phyloP scores from a whole-genome alignment of 441 rosid genomes.

The Syzygium syzygioides region DNA sequence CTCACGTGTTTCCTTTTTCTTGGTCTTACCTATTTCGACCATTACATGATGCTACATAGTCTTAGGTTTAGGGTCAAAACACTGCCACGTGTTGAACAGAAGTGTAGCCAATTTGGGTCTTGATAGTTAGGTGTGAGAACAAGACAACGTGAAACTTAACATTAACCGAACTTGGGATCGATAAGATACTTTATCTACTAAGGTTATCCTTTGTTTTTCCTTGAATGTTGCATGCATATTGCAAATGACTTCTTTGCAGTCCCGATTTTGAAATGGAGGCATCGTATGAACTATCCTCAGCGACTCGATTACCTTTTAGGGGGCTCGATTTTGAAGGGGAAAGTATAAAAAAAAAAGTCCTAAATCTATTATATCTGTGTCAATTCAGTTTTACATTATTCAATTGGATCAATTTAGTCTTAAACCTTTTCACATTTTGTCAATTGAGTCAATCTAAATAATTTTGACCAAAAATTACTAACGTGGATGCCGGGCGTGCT shows the following conservation, averaged over 20 bases:
- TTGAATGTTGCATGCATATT: neutral
- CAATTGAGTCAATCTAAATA: too few species aligned
- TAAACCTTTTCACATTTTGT: too few species aligned
- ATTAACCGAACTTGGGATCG: neutral
- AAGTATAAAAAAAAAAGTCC: too few species aligned
- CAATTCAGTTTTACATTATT: too few species aligned
- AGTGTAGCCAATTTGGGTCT: neutral
- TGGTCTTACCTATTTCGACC: neutral
- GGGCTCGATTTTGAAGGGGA: too few species aligned
- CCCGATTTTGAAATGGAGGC: neutral
- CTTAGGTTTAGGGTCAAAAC: neutral
- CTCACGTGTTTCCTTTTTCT: neutral
- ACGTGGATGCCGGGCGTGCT: too few species aligned
- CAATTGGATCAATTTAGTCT: too few species aligned
- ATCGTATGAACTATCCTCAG: accelerated
- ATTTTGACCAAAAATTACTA: too few species aligned
- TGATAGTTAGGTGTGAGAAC: neutral
- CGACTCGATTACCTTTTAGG: neutral
- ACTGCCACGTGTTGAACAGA: neutral
- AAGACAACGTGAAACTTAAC: neutral
- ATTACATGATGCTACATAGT: neutral
- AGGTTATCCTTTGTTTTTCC: neutral
- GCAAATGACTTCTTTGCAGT: neutral
- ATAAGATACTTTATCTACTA: neutral
- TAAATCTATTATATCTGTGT: too few species aligned